Evolutionary conservation across 2,329 filamentous ascomycete genomes (phyloP), one percentile per base, ranked within the genome.

Genomic region (Alternaria panax): DNA sequence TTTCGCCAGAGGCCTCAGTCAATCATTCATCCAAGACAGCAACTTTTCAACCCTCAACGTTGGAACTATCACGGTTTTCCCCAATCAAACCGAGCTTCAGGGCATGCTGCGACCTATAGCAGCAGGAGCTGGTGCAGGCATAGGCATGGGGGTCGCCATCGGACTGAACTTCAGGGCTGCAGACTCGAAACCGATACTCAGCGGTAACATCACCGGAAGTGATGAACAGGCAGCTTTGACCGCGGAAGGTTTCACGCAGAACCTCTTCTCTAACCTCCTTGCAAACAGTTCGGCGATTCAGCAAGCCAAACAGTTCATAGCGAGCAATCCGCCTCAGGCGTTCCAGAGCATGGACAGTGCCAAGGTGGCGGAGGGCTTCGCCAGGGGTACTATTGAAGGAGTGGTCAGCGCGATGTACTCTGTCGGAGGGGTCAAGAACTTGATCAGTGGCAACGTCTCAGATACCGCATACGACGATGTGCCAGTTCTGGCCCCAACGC

Each of bases 101-200:
- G 51, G 48, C 2, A 65, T 64, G 59, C 32, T 75, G 18, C 51
- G 65, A 1, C 64, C 67, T 16, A 36, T 74, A 5, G 70, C 66
- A n/a, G 63, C 70, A 18, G 72, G 72, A 12, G 68, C 70, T 51
- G 72, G 72, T 25, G 68, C 71, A 5, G 72, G 72, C 2, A 67
- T 73, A 32, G 72, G 72, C 1, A 63, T 68, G 54, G 71, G 72
- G 0, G 27, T 68, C 2, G 68, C 72, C 1, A 55, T 73, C 34
- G 71, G 72, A 2, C 34, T 74, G 11, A 54, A 58, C 4, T 52
- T 66, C 43, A 70, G 63, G 12, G 6, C 61, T 27, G 48, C 30
- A 6, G 51, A 60, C 8, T 57, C 60, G 3, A 25, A 40, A 9
- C 47, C 59, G 9, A 55, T 51, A 4, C 41, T 67, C 8, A 47